Evolutionary conservation across 176 grass and related monocot species (phyloP).

Genomic region (Phyllostachys edulis): DNA sequence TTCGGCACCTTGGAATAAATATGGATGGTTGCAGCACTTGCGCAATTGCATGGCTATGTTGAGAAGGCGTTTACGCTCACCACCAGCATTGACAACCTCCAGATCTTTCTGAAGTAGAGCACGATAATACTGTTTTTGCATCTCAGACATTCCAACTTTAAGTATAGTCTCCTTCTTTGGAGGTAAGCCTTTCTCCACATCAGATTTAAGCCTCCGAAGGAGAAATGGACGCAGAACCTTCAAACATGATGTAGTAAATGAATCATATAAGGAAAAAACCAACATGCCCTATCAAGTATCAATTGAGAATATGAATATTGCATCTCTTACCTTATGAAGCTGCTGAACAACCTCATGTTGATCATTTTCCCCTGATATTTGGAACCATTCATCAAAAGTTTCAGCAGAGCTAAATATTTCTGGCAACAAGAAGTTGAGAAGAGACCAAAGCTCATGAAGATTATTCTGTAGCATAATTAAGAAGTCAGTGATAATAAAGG

Average conservation of each 20-base stretch:
- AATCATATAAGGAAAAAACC: conserved; percentile 6
- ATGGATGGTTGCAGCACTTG: conserved; percentile 90
- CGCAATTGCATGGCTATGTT: conserved; percentile 82
- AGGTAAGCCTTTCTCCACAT: conserved; percentile 77
- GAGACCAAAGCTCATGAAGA: conserved; percentile 84
- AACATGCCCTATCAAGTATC: background rate
- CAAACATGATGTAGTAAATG: conserved; percentile 20
- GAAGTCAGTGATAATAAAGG: conserved; percentile 6
- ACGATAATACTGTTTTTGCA: conserved; percentile 81
- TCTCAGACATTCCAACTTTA: conserved; percentile 80
- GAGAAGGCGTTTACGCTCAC: conserved; percentile 66
- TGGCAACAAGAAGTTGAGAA: conserved; percentile 86
- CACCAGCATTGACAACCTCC: conserved; percentile 75
- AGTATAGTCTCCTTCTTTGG: conserved; percentile 81
- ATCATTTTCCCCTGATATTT: conserved; percentile 82
- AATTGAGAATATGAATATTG: background rate
- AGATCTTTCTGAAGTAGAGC: conserved; percentile 76
- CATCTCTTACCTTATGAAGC: conserved; percentile 72
- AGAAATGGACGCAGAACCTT: conserved; percentile 86
- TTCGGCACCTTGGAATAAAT: conserved; percentile 80
- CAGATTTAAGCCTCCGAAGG: conserved; percentile 72
- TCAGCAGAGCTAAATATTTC: conserved; percentile 86
- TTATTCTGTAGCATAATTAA: conserved; percentile 61
- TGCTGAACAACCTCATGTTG: conserved; percentile 86
- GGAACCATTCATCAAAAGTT: conserved; percentile 81